Evolutionary conservation across 768 basidiomycete genomes (phyloP).

Genomic region (Naganishia vishniacii): DNA sequence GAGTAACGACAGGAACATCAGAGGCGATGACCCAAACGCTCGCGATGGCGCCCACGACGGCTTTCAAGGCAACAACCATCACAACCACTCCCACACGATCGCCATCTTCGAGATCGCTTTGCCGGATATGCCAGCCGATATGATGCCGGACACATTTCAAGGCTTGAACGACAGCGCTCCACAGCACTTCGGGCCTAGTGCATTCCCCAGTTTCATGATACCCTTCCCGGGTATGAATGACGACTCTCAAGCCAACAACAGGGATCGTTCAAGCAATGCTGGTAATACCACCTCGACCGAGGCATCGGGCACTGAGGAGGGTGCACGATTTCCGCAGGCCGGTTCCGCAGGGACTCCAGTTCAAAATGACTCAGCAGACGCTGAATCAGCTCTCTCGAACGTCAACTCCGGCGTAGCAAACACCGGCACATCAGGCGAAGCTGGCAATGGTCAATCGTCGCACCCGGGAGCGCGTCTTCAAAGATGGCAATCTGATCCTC

Average conservation of each 20-base stretch:
- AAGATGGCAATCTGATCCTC: not conserved
- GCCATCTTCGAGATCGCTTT: constrained; percentile 17
- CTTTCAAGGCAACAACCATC: not conserved
- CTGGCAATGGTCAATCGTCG: no score
- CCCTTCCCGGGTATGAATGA: not conserved
- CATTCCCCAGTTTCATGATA: constrained; percentile 9
- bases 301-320: no score
- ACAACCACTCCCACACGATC: not conserved
- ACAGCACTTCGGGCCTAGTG: not conserved
- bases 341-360: no score
- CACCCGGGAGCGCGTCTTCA: no score
- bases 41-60: not conserved
- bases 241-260: not conserved
- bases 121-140: constrained; percentile 9
- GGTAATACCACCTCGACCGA: not conserved
- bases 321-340: no score
- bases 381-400: no score
- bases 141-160: constrained; percentile 12
- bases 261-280: not conserved
- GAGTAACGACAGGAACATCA: not conserved
- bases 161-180: not conserved
- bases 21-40: not conserved
- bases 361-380: no score
- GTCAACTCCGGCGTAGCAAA: no score
- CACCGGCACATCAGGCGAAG: no score